Evolutionary conservation across 305 asterid genomes (phyloP), one percentile per base, ranked within the genome.

Genomic region (Lippia alba): DNA sequence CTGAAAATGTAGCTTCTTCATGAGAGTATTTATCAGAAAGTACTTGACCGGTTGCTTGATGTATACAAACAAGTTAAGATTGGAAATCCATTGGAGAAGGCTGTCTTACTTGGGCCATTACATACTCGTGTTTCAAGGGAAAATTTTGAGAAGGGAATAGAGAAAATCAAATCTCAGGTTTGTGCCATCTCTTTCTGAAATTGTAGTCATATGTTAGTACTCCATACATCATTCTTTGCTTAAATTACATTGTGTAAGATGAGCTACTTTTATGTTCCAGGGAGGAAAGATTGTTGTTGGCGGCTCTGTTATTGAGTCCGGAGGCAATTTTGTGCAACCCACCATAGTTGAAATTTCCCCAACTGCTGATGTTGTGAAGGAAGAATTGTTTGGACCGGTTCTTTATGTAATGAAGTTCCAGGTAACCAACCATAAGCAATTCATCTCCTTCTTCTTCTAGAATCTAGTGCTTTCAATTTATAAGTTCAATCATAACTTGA

Each of bases 341-440:
- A 94, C 99, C 46, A 88, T 92, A 54, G 96, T 92, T 49, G 97
- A 94, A 77, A 90, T 94, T 59, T 82, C 92, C 57, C 60, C 94
- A 16, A 71, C 58, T 56, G 89, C 96, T 30, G 87, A 83, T 56
- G 85, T 92, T 56, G 98, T 94, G 18, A 92, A 90, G 90, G 92
- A 92, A 84, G 98, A 92, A 80, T 71, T 94, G 78, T 94, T 94
- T 80, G 99, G 82, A 67, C 99, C 99, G 12, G 96, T 94, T 81
- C 96, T 94, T 17, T 89, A 90, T 72, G 96, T 88, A 15, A 87
- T 94, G 92, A 94, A 90, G 68, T 94, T 94, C 84, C 85, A 88
- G 96, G 99, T 89, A 74, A 34, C 63, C 30, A 74, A 34, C 63
- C 30, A 16, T 49, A 49, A 49, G 6, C 7, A 49, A 6, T 51